Conservation (phyloP, 257 asterid species). For the Petunia secreta region DNA sequence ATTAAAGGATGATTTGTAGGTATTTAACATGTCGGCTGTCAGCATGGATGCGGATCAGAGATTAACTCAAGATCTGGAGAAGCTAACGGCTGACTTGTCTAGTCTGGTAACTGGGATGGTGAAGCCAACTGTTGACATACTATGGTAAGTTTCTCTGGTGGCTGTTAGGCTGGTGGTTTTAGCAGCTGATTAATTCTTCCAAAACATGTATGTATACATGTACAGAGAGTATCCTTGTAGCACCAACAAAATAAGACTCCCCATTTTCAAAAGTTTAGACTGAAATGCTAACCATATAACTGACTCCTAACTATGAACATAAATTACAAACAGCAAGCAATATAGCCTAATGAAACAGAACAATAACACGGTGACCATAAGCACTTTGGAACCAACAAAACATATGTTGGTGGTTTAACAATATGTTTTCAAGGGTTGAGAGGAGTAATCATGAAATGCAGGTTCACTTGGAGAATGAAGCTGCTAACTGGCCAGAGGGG, state of each 20-base stretch:
- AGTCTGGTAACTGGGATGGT: constrained; percentile 99
- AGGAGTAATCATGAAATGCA: constrained; percentile 42
- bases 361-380: too few relatives aligned
- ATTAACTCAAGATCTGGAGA: constrained; percentile 96
- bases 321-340: too few relatives aligned
- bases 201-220: too few relatives aligned
- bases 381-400: too few relatives aligned
- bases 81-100: constrained; percentile 87
- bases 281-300: too few relatives aligned
- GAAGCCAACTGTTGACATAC: constrained; percentile 94
- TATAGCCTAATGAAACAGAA: too few relatives aligned
- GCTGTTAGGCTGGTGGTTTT: constrained; percentile 16
- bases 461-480: constrained; percentile 99
- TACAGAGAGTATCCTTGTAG: too few relatives aligned
- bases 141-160: constrained; percentile 61
- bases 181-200: too few relatives aligned
- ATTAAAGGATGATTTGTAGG: constrained; percentile 45
- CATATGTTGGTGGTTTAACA: constrained; percentile 7
- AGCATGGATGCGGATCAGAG: constrained; percentile 96
- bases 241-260: too few relatives aligned
- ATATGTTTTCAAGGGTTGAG: constrained; percentile 21
- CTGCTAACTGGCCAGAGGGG: constrained; percentile 94
- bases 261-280: too few relatives aligned
- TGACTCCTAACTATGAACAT: too few relatives aligned
- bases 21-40: constrained; percentile 67